Evolutionary conservation across 208 protist species (phyloP).

Genomic region (Leishmania aethiopica): DNA sequence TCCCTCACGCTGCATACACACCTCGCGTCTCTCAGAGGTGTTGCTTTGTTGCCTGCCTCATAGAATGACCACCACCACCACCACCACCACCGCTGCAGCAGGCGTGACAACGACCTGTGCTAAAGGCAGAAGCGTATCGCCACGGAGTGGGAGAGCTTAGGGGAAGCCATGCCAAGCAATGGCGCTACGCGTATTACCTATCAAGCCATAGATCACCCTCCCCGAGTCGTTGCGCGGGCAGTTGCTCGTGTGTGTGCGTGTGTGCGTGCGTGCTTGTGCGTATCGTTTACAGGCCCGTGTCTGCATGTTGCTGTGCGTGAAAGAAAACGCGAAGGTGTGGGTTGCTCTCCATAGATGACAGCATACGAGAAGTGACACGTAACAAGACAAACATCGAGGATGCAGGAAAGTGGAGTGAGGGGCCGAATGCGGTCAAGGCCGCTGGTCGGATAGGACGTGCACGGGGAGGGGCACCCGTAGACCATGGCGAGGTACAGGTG

Average conservation of each 20-base stretch:
- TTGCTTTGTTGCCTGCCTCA: background rate
- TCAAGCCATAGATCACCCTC: background rate
- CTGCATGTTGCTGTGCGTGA: background rate
- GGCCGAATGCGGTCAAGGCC: background rate
- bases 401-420: background rate
- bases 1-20: background rate
- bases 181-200: background rate
- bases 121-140: background rate
- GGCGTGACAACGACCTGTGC: background rate
- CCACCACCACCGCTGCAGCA: background rate
- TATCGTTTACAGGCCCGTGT: background rate
- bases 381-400: background rate
- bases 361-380: no score
- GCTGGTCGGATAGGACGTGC: background rate
- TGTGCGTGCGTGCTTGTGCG: background rate
- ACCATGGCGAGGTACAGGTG: background rate
- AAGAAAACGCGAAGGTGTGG: background rate
- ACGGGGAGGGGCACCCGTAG: background rate
- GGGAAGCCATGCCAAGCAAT: background rate
- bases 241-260: background rate
- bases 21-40: background rate
- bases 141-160: background rate
- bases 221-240: background rate
- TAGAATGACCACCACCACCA: background rate
- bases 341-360: conserved; percentile 1